Evolutionary conservation across 2,329 filamentous ascomycete species (phyloP), one percentile per base, ranked within the genome.

Genomic region (Mycosphaerella arachidis): DNA sequence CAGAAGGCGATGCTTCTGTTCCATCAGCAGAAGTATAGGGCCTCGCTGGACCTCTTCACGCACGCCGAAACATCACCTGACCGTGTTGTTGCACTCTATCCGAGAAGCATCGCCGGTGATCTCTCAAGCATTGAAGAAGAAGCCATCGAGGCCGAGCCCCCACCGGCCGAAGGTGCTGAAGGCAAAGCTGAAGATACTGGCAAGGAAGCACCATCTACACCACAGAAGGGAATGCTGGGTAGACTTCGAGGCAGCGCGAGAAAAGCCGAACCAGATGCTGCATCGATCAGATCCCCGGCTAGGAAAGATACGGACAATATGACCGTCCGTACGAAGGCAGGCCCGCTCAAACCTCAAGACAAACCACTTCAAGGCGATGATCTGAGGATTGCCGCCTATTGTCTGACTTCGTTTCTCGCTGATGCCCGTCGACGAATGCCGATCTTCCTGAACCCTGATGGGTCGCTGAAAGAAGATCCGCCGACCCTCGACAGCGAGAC

Each of bases 61-160:
- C 89, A 94, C 56, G 91, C 97, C 2, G 86, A 91, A 67, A 92
- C 94, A 0, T 91, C 94, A 0, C 93, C 94, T 0, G 91, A 95
- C 72, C 83, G 90, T 54, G 94, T 97, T 3, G 86, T 99, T 63
- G 85, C 85, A 45, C 76, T 97, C 9, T 99, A 92, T 67, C 94
- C 94, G 1, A 86, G 82, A 61, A 81, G 86, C 8, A 95, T 99
- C 65, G 89, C 93, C 0, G 94, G 94, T 0, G 86, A 91, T 27
- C 76, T 96, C 1, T 92, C 91, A 0, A 82, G 79, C 1, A 79
- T 86, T 65, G 74, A 76, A 4, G 67, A 65, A 35, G 75, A 76
- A 6, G 73, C 77, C 0, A 75, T 71, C 37, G 79, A 81, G 48
- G 55, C 57, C 7, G 71, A 71, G 48, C 65, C 79, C 35, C 78